These are phyloP conservation scores for Senna tora DNA, from an alignment of 306 rosid genomes.

Conservation along the genomic window DNA sequence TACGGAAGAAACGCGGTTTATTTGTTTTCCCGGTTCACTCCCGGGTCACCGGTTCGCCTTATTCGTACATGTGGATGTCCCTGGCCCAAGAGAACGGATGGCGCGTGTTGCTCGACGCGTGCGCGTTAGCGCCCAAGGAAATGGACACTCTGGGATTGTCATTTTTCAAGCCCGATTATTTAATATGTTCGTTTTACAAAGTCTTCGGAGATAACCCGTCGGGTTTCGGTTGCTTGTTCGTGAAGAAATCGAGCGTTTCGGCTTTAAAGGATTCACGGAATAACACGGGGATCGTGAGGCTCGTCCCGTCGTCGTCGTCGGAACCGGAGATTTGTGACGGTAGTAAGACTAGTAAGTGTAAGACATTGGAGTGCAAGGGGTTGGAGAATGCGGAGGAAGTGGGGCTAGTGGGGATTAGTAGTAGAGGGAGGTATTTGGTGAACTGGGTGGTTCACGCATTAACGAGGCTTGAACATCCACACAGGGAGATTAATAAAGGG, in stretches of 20 bases:
- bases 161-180: conserved; percentile 77
- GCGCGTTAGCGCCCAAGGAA: conserved; percentile 79
- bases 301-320: no score
- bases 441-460: conserved; percentile 86
- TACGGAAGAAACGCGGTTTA: conserved; percentile 55
- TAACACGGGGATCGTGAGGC: conserved; percentile 67
- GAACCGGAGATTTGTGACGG: no score
- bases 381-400: conserved; percentile 80
- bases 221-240: conserved; percentile 82
- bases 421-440: conserved; percentile 56
- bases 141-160: conserved; percentile 81
- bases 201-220: conserved; percentile 81
- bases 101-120: conserved; percentile 76
- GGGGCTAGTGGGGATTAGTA: conserved; percentile 62
- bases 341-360: no score
- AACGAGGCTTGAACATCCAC: conserved; percentile 73
- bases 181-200: conserved; percentile 75
- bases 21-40: conserved; percentile 88
- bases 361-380: conserved; percentile 69
- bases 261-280: conserved; percentile 47
- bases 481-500: conserved; percentile 43
- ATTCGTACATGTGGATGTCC: conserved; percentile 85
- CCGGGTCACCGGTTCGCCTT: conserved; percentile 69
- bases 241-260: conserved; percentile 65
- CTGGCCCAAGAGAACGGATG: conserved; percentile 82